These are phyloP conservation scores for Rhizophora apiculata DNA, from an alignment of 345 rosid species.

Conservation along the genomic window DNA sequence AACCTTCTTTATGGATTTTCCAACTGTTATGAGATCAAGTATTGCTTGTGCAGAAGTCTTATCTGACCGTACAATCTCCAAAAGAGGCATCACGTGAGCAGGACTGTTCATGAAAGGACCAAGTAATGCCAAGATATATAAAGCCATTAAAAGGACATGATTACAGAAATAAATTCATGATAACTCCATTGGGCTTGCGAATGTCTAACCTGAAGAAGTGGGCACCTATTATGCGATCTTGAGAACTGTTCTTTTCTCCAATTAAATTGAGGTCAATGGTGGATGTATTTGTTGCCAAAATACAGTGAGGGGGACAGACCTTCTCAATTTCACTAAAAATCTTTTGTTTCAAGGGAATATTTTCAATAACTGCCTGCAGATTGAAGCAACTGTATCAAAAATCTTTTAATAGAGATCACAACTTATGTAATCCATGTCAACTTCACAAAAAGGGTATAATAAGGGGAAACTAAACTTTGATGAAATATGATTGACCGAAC, in stretches of 20 bases:
- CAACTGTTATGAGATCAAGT: conserved; percentile 84
- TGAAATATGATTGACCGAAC: conserved; percentile 1
- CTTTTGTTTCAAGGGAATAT: conserved; percentile 74
- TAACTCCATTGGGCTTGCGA: too few species aligned
- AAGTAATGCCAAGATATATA: too few species aligned
- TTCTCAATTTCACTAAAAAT: conserved; percentile 83
- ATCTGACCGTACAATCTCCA: conserved; percentile 84
- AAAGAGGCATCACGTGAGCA: conserved; percentile 94
- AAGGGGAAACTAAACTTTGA: too few species aligned
- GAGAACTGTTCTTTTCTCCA: conserved; percentile 73
- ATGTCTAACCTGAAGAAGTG: conserved; percentile 83
- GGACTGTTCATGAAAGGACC: conserved; percentile 47
- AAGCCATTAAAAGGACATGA: neutral
- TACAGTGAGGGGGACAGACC: conserved; percentile 78
- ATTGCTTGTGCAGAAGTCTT: conserved; percentile 83
- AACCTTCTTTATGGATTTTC: conserved; percentile 82
- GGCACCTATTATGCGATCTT: conserved; percentile 88
- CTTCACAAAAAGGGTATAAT: neutral
- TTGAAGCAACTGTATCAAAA: conserved; percentile 12
- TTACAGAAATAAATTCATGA: too few species aligned
- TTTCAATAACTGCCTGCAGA: conserved; percentile 92
- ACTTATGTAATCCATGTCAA: conserved; percentile 1
- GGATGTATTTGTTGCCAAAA: conserved; percentile 91
- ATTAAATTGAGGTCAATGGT: conserved; percentile 69
- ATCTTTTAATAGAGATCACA: neutral